Conservation (phyloP, 2,329 filamentous ascomycete species). For the Huntiella moniliformis region DNA sequence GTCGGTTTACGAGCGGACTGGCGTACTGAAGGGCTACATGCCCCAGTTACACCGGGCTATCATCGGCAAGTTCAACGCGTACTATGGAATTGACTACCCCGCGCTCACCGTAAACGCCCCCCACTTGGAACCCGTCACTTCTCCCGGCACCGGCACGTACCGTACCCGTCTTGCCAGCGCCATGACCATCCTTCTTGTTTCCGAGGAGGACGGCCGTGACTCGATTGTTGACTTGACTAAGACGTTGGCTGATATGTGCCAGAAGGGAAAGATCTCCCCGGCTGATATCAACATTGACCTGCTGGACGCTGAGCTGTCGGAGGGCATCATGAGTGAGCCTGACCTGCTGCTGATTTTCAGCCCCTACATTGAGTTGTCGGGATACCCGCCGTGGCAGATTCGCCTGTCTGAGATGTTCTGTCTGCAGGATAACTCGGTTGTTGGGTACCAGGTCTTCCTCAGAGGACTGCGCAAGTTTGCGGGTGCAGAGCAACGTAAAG, state of each 20-base stretch:
- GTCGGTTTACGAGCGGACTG: slow-evolving; percentile 82
- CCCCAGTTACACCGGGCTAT: slow-evolving; percentile 68
- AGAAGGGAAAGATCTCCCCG: slow-evolving; percentile 63
- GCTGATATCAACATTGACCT: slow-evolving; percentile 71
- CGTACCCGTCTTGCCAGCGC: slow-evolving; percentile 10
- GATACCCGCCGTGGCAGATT: slow-evolving; percentile 94
- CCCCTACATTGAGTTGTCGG: slow-evolving; percentile 63
- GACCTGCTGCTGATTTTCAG: slow-evolving; percentile 79
- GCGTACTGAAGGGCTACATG: slow-evolving; percentile 81
- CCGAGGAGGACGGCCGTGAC: slow-evolving; percentile 72
- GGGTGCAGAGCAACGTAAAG: slow-evolving; percentile 74
- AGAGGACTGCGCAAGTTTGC: slow-evolving; percentile 68
- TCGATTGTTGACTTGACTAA: slow-evolving; percentile 91
- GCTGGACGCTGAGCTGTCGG: slow-evolving; percentile 70
- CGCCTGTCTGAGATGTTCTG: slow-evolving; percentile 86
- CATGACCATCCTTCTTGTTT: slow-evolving; percentile 37
- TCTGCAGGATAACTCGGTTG: slow-evolving; percentile 55
- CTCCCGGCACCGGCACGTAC: slow-evolving; percentile 15
- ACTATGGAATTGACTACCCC: slow-evolving; percentile 65
- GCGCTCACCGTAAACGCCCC: slow-evolving; percentile 39
- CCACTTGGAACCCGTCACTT: slow-evolving; percentile 23
- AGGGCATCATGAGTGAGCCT: slow-evolving; percentile 68
- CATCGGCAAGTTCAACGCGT: slow-evolving; percentile 60
- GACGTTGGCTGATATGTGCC: slow-evolving; percentile 87
- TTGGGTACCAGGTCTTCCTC: slow-evolving; percentile 89